Evolutionary conservation across 257 asterid genomes (phyloP).

Genomic region (Capsicum baccatum): DNA sequence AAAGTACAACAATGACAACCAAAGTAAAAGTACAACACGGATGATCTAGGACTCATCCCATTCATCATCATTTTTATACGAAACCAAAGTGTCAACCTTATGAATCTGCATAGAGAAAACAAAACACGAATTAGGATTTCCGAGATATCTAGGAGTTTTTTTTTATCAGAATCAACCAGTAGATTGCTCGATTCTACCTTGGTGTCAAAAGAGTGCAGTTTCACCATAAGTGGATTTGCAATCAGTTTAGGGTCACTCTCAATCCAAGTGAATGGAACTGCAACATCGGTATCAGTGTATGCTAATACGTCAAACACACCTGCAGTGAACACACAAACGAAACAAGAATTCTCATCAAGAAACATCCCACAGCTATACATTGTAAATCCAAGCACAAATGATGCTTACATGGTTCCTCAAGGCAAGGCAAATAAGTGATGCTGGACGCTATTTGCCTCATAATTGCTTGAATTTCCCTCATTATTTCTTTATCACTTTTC

Average conservation of each 20-base stretch:
- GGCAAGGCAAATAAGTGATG: constrained; percentile 94
- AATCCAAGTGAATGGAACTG: constrained; percentile 87
- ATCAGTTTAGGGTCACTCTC: constrained; percentile 98
- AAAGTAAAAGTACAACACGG: neutral
- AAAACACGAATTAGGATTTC: constrained; percentile 11
- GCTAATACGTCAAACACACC: constrained; percentile 92
- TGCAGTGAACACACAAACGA: constrained; percentile 34
- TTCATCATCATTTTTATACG: constrained; percentile 90
- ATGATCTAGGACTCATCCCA: constrained; percentile 64
- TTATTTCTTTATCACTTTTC: constrained; percentile 92
- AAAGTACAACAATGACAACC: neutral
- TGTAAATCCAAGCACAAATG: neutral
- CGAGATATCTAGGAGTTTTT: neutral
- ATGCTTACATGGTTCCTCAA: constrained; percentile 85
- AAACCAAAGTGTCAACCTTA: constrained; percentile 90
- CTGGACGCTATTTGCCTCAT: constrained; percentile 98
- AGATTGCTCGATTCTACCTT: constrained; percentile 53
- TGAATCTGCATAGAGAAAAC: constrained; percentile 68
- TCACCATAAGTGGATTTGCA: constrained; percentile 94
- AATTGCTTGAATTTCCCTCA: constrained; percentile 97
- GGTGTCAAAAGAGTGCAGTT: constrained; percentile 89
- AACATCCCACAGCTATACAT: neutral
- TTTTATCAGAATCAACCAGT: neutral
- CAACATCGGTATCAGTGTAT: constrained; percentile 79
- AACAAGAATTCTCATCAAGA: neutral